Evolutionary conservation across 768 basidiomycete species (phyloP), one percentile per base, ranked within the genome.

Genomic region (Lepiota venenata): DNA sequence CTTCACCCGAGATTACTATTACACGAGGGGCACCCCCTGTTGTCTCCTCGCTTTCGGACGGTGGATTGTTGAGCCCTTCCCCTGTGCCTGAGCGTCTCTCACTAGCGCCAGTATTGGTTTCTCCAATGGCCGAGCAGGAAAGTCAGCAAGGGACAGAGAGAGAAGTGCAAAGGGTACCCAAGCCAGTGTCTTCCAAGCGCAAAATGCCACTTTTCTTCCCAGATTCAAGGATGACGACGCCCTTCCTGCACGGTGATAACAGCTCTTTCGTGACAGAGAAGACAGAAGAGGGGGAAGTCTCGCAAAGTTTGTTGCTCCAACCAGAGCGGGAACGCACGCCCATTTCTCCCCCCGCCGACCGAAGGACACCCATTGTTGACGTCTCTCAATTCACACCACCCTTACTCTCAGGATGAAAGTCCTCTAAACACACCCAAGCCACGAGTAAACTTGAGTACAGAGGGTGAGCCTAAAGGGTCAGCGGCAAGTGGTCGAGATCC

Each of bases 191-290:
- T 14, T 10, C 10, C 11, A 20, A 27, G 18, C 12, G 4, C 2
- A 46, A 39, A 6, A 7, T 39, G 6, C 52, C 52, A 4, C 38
- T 54, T 8, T 54, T 54, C 38, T n/a, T 54, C 6, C 52, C 52
- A 2, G 45, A 47, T 18, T 47, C 38, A 3, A 22, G 43, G 14
- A 11, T 32, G 32, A 32, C 32, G 9, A 32, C 32, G 32, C 4
- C 32, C 2, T 32, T 8, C 32, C 32, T 32, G 32, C 11, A 14
- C 6, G 21, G 32, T 4, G 4, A 16, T 15, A 25, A 27, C 4
- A 22, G 2, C 4, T 6, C 7, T 22, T 14, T 27, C 21, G 22
- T 15, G 21, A 29, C 15, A 36, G 35, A 20, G 41, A 38, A 27
- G 25, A 18, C 16, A 9, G 43, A 53, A 10, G 52, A 45, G 22